Conservation (phyloP, 2,329 filamentous ascomycete species). For the Thelonectria blattea region DNA sequence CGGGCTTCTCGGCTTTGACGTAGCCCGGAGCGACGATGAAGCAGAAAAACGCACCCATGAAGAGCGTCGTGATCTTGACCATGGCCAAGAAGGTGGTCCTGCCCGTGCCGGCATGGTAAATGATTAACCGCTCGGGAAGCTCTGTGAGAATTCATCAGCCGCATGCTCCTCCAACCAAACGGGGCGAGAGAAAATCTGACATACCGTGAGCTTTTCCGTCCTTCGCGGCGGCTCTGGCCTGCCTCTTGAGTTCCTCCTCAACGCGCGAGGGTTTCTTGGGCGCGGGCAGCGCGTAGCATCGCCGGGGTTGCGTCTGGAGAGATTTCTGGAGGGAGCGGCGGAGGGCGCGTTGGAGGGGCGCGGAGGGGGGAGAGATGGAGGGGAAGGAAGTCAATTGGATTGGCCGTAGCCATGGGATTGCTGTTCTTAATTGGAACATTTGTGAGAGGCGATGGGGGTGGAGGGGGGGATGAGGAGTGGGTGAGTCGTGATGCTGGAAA, state of each 20-base stretch:
- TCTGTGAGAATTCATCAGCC: constrained; percentile 40
- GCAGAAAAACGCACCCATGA: constrained; percentile 70
- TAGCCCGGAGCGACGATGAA: constrained; percentile 68
- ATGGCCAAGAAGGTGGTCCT: constrained; percentile 72
- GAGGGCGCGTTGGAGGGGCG: constrained; percentile 22
- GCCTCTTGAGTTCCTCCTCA: constrained; percentile 37
- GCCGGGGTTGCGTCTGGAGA: constrained; percentile 32
- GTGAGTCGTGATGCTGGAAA: constrained; percentile 15
- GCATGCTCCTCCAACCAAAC: too few relatives aligned
- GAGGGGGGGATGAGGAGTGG: constrained; percentile 12
- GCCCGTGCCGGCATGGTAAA: constrained; percentile 77
- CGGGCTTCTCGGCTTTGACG: constrained; percentile 48
- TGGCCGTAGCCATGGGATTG: constrained; percentile 28
- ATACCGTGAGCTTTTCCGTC: constrained; percentile 32
- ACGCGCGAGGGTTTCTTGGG: constrained; percentile 25
- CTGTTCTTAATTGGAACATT: constrained; percentile 33
- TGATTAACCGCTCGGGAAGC: constrained; percentile 65
- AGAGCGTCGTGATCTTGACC: constrained; percentile 73
- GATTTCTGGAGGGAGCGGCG: constrained; percentile 33
- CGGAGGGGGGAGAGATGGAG: neutral
- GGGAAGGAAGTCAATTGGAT: constrained; percentile 21
- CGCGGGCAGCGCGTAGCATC: constrained; percentile 35
- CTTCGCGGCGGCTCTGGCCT: constrained; percentile 36
- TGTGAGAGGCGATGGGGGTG: constrained; percentile 9
- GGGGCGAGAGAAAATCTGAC: too few relatives aligned